These are phyloP conservation scores for Hericium alpestre DNA, from an alignment of 768 basidiomycete genomes.

Conservation along the genomic window DNA sequence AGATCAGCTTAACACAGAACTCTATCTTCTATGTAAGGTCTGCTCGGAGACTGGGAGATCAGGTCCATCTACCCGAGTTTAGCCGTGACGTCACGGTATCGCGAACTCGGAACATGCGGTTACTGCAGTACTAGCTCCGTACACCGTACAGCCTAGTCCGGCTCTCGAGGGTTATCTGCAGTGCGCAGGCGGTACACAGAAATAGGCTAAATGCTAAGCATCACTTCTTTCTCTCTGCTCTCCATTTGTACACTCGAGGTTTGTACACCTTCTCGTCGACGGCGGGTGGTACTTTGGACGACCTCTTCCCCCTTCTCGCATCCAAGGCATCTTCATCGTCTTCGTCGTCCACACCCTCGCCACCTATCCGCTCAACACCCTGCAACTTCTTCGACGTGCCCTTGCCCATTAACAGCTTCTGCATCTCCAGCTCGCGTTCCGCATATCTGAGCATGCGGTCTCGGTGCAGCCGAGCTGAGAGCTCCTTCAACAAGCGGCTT, in stretches of 20 bases:
- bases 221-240: conserved; percentile 53
- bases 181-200: background rate
- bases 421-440: conserved; percentile 81
- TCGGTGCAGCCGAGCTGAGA: conserved; percentile 70
- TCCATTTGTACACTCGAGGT: conserved; percentile 83
- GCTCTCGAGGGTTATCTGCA: no score
- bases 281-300: conserved; percentile 22
- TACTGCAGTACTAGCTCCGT: no score
- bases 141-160: background rate
- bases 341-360: conserved; percentile 39
- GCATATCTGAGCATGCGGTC: conserved; percentile 75
- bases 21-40: no score
- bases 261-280: conserved; percentile 53
- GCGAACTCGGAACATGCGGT: no score
- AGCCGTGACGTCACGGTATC: no score
- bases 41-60: no score
- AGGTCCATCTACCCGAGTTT: no score
- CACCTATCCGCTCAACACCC: conserved; percentile 43
- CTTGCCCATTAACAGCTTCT: conserved; percentile 78
- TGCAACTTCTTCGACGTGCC: conserved; percentile 63
- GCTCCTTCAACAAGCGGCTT: conserved; percentile 60
- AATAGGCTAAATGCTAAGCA: background rate
- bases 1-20: no score
- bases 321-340: conserved; percentile 29
- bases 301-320: conserved; percentile 8